A percentile compares a stretch with the other conserved stretches of the same genome.
Conservation (phyloP, 257 asterid species). For the Scutellaria galericulata region DNA sequence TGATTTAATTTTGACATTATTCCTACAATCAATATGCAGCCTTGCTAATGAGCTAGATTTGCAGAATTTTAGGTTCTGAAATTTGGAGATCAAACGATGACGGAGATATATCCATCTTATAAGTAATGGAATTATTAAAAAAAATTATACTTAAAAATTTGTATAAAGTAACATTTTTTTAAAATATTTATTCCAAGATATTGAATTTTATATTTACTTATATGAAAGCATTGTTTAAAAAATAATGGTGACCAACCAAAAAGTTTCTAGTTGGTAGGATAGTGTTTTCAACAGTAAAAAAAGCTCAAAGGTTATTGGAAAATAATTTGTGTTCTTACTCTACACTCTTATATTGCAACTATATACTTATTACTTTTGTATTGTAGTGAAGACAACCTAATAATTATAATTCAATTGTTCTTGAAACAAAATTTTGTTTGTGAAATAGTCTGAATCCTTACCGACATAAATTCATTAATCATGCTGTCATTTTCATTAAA, state of each 20-base stretch:
- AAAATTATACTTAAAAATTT: no score
- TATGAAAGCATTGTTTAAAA: neutral
- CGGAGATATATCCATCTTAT: no score
- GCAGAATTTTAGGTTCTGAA: no score
- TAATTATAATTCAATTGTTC: neutral
- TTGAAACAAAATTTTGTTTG: no score
- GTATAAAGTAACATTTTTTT: neutral
- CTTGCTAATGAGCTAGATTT: no score
- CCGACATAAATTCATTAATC: constrained; percentile 17
- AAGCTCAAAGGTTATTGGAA: constrained; percentile 19
- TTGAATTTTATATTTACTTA: neutral
- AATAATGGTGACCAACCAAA: constrained; percentile 30
- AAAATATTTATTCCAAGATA: neutral
- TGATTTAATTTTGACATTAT: no score
- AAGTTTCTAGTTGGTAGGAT: constrained; percentile 37
- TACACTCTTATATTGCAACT: constrained; percentile 1
- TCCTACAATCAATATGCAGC: no score
- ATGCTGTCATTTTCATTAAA: neutral
- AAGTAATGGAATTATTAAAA: no score
- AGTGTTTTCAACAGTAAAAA: constrained; percentile 28
- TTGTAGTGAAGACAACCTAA: constrained; percentile 18
- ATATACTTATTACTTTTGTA: constrained; percentile 28
- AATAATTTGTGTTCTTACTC: constrained; percentile 24
- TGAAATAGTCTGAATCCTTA: constrained; percentile 1
- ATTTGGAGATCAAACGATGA: no score